These are phyloP conservation scores for Pythium phragmiticola DNA, from an alignment of 352 stramenopile genomes.

Conservation along the genomic window DNA sequence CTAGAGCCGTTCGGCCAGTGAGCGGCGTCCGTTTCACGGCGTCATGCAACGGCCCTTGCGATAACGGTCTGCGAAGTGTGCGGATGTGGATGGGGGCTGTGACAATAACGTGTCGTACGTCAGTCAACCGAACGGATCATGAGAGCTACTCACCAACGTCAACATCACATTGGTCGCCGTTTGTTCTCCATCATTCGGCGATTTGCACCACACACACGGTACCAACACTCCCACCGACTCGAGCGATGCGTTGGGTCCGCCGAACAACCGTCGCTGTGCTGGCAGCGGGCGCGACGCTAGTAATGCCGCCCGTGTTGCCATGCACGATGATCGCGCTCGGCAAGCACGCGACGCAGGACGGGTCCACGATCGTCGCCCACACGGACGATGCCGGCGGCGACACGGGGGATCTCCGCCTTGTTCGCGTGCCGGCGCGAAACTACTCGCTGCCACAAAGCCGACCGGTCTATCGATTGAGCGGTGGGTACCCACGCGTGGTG, in stretches of 20 bases:
- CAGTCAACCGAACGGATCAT: slow-evolving; percentile 1
- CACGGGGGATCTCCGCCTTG: slow-evolving; percentile 87
- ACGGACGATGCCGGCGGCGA: slow-evolving; percentile 76
- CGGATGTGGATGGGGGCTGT: not conserved
- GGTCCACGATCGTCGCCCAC: slow-evolving; percentile 88
- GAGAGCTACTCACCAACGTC: not conserved
- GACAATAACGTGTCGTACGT: not conserved
- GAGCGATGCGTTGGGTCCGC: not conserved
- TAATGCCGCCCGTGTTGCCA: not conserved
- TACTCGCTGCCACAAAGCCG: slow-evolving; percentile 33
- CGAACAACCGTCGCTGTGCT: not conserved
- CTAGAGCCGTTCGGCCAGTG: not conserved
- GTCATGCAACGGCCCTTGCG: slow-evolving; percentile 8
- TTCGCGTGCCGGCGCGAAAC: slow-evolving; percentile 81
- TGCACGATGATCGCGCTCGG: slow-evolving; percentile 91
- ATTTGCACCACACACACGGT: not conserved
- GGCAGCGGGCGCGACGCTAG: not conserved
- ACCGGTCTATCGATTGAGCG: slow-evolving; percentile 67
- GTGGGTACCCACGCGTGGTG: slow-evolving; percentile 76
- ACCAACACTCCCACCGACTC: not conserved
- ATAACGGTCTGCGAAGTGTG: not conserved
- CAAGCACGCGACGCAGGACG: slow-evolving; percentile 72
- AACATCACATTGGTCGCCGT: not conserved
- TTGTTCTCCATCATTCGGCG: not conserved
- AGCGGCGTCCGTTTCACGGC: slow-evolving; percentile 6